Percentiles rank a stretch among this genome's conserved stretches.
Evolutionary conservation across 2,329 filamentous ascomycete genomes (phyloP).

Genomic region (Penicillium decumbens): DNA sequence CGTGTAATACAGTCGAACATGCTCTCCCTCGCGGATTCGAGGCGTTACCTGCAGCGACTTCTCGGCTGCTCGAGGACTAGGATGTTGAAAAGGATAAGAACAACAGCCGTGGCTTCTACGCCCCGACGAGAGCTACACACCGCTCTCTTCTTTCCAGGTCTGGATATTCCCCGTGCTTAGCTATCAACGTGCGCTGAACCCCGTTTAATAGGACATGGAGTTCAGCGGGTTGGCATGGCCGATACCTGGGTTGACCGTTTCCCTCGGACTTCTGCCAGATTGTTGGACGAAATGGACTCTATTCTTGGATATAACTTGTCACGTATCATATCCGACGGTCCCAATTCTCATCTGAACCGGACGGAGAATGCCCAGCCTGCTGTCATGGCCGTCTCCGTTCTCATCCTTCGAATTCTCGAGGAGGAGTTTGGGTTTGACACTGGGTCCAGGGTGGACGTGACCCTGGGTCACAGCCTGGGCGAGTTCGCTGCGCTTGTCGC

Average conservation of each 20-base stretch:
- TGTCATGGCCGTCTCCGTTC: constrained; percentile 90
- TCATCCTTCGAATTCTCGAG: constrained; percentile 84
- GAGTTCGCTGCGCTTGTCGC: constrained; percentile 90
- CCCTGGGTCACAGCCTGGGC: constrained; percentile 83
- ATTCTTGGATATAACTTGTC: constrained; percentile 71
- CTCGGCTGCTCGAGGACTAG: not conserved
- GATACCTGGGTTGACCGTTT: constrained; percentile 82
- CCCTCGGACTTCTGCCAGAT: constrained; percentile 67
- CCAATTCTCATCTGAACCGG: constrained; percentile 68
- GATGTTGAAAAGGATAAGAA: not conserved
- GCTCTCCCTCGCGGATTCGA: constrained; percentile 12
- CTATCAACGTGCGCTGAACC: constrained; percentile 8
- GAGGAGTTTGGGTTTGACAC: constrained; percentile 74
- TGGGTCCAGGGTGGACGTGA: constrained; percentile 68
- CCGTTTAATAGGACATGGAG: constrained; percentile 66
- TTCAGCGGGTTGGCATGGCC: constrained; percentile 84
- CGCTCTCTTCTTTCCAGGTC: constrained; percentile 48
- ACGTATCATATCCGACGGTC: constrained; percentile 71
- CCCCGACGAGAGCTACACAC: constrained; percentile 32
- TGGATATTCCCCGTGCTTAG: constrained; percentile 2
- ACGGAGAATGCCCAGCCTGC: constrained; percentile 90
- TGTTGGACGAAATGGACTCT: constrained; percentile 80
- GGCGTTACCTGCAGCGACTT: constrained; percentile 2
- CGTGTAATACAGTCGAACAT: constrained; percentile 18
- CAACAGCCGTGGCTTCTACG: constrained; percentile 1